Base-by-base conservation (phyloP, 148 eudicot species). In the Vaccinium myrtillus region DNA sequence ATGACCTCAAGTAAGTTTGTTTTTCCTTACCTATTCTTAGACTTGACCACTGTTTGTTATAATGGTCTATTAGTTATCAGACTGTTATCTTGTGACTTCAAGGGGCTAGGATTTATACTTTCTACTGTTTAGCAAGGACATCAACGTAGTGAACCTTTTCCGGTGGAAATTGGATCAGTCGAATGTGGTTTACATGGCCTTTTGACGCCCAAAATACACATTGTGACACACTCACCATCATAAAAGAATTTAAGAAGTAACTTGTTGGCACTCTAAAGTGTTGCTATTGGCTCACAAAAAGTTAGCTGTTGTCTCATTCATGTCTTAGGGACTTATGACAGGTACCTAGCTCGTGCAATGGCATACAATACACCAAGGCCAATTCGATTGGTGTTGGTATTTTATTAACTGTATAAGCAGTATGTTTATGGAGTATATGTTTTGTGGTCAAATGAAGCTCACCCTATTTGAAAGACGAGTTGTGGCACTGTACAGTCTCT, bases 1-100 rank as follows among this genome's bases (percentile, higher is more conserved):
- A 97, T 86, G 99, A 97, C 84, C 94, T 97, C 74, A 94, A 91
- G 99, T 97, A 90, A 95, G 97, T 78, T 75, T 75, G 36, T 55
- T 75, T 32, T 78, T 21, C 54, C 25, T 74, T n/a, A 80, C 59
- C 48, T 89, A 63, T 50, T 87, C 39, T 82, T 85, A 10, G 36
- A 77, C 58, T 74, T 83, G 51, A 83, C 36, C 74, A 18, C 75
- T 12, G 58, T 32, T 78, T 70, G 12, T 23, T 56, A 67, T 18
- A 63, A 67, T 15, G 27, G 53, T 58, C 53, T 15, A 67, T n/a
- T 32, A 8, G 79, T 78, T 65, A 73, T 8, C 27, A 0, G 55
- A 53, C 10, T 70, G 58, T 71, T 55, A 1, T 6, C 50, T 11
- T 53, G 2, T 78, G 49, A 3, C 49, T 9, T n/a, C 39, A 7